Base-by-base conservation (phyloP, 306 rosid species). In the Quercus cerris region DNA sequence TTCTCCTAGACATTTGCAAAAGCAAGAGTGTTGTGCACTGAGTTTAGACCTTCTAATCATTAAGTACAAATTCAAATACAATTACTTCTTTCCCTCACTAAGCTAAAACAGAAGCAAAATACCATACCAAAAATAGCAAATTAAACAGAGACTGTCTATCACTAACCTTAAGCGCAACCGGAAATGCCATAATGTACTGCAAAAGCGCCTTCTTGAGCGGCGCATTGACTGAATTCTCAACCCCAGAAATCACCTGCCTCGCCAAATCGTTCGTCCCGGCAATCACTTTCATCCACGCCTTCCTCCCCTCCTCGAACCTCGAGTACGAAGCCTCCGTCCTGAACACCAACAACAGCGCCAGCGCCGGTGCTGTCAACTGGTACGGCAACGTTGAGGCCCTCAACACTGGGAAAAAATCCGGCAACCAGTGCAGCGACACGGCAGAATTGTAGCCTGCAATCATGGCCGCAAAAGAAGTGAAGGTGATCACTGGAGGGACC, bases 301-400 rank as follows among this genome's bases (percentile, higher is more conserved):
- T 94, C 88, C 90, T 89, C 74, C 98, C 98, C 71, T 94, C 98
- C 33, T 89, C 89, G 31, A 84, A 94, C 70, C 98, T 85, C 25
- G 97, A 57, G 52, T 94, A 94, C 1, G 98, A 92, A 2, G 98
- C 98, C 75, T 94, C 98, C 1, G 98, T 94, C 31, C 98, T 77
- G 74, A 94, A 94, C 66, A 94, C 98, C 74, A 94, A 77, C 81
- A 94, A 76, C 33, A 94, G 88, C 1, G 97, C 98, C 81, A 94
- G 78, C 0, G 98, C 98, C 17, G 98, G 93, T 0, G 98, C 98
- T 5, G 97, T 94, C 76, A 94, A 82, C 83, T 94, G 97, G 83
- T 92, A 94, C 3, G 98, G 97, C 76, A 94, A 82, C 0, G 98
- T 18, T 1, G 97, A 89, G 70, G 92, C 82, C 68, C 87, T 83